Conservation (phyloP, 1,139 yeast species). For the Sporopachydermia cereana region DNA sequence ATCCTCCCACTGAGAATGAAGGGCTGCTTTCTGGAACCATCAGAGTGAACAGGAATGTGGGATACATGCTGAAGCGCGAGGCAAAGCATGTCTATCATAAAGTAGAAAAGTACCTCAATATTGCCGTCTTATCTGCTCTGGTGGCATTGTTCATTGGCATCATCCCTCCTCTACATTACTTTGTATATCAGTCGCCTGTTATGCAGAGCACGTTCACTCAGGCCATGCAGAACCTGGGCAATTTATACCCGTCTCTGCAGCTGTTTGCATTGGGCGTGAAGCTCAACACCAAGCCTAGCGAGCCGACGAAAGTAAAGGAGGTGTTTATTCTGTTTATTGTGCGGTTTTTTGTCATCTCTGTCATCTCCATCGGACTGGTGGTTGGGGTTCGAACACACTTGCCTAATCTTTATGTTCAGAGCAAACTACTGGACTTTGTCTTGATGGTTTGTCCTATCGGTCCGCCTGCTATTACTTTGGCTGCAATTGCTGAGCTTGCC, state of each 20-base stretch:
- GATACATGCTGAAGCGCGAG: neutral
- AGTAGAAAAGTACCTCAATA: slow-evolving; percentile 12
- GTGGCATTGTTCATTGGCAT: slow-evolving; percentile 14
- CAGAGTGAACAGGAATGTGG: neutral
- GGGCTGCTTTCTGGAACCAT: neutral
- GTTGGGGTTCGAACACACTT: slow-evolving; percentile 9
- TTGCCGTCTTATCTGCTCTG: slow-evolving; percentile 15
- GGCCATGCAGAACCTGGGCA: slow-evolving; percentile 14
- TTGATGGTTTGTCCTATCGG: slow-evolving; percentile 16
- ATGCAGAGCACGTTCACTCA: slow-evolving; percentile 13
- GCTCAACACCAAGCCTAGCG: slow-evolving; percentile 13
- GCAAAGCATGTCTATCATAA: neutral
- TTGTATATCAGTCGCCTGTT: slow-evolving; percentile 12
- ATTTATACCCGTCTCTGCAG: slow-evolving; percentile 16
- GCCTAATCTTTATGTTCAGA: slow-evolving; percentile 13
- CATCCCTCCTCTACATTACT: slow-evolving; percentile 14
- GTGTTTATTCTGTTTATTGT: slow-evolving; percentile 10
- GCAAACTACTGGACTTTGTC: slow-evolving; percentile 14
- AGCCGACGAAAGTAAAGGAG: slow-evolving; percentile 12
- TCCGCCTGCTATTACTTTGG: slow-evolving; percentile 17
- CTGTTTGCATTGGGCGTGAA: slow-evolving; percentile 16
- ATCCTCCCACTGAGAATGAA: neutral
- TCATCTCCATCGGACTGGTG: slow-evolving; percentile 12
- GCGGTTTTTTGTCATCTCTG: slow-evolving; percentile 12
- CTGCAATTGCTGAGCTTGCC: slow-evolving; percentile 17